Base-by-base conservation (phyloP, 2,329 filamentous ascomycete species). In the Lachnellula hyalina region DNA sequence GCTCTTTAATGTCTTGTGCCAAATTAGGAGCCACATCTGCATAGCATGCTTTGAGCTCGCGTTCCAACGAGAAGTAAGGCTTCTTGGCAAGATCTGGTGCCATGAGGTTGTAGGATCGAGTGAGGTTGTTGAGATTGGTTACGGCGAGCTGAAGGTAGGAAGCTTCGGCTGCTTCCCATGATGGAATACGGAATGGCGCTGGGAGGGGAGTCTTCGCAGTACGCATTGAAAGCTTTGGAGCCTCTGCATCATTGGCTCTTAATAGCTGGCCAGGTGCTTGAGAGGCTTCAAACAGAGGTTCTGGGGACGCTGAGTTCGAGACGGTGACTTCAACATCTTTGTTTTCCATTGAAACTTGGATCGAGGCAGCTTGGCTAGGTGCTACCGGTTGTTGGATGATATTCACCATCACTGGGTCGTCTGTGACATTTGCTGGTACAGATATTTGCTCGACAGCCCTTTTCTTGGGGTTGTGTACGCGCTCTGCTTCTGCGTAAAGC, bases 61-160 rank as follows among this genome's bases (percentile, higher is more conserved):
- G 83, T 45, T 91, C 83, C 7, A 97, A 81, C 2, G 79, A 85
- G 67, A 90, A 91, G 71, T 97, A 97, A 0, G 93, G 90, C 71
- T 96, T 96, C 73, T 94, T 95, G 2, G 93, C 92, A 1, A 96
- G 78, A 52, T 90, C 86, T 0, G 94, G 94, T 0, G 94, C 93
- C 84, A 96, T 93, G 3, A 97, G 81, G 65, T 97, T 97, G 75
- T 99, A 99, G 14, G 89, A 89, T 25, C 94, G 83, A 7, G 90
- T 87, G 48, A 95, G 77, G 32, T 74, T 72, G 71, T 97, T 97
- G 53, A 97, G 82, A 54, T 89, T 84, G 47, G 81, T 79, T 61
- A 99, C 81, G 5, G 89, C 83, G 5, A 94, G 79, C 40, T 80
- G 82, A 68, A 92, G 84, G 72, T 96, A 97, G 6, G 85, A 77